Percentiles rank a stretch among this genome's conserved stretches.
phyloP scores from a whole-genome alignment of 768 basidiomycete genomes.

The Xerocomus spinulosus region DNA sequence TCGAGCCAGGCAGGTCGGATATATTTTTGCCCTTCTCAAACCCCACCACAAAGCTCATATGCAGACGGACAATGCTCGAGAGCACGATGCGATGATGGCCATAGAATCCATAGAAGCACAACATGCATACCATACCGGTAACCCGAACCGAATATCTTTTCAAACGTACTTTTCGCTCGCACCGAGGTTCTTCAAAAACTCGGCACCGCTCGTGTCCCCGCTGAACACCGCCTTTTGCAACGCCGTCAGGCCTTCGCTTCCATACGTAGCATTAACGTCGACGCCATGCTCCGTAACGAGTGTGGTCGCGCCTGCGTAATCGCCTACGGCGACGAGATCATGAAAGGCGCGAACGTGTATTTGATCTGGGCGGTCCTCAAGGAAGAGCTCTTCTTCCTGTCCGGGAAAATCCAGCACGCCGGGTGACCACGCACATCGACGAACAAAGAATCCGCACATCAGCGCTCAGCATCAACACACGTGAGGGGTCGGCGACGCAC shows the following conservation, averaged over 20 bases:
- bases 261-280: constrained; percentile 21
- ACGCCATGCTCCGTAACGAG: constrained; percentile 18
- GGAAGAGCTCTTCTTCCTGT: constrained; percentile 23
- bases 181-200: constrained; percentile 19
- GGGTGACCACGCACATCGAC: no score
- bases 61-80: no score
- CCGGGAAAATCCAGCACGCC: not conserved
- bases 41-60: no score
- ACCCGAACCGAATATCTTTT: not conserved
- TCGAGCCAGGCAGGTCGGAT: constrained; percentile 40
- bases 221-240: constrained; percentile 21
- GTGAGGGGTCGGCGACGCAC: constrained; percentile 13
- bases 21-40: not conserved
- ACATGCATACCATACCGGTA: not conserved
- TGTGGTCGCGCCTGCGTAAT: constrained; percentile 14
- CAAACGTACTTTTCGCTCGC: constrained; percentile 12
- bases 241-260: constrained; percentile 16
- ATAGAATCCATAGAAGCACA: not conserved
- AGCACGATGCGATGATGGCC: not conserved
- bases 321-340: constrained; percentile 20
- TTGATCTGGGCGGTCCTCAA: constrained; percentile 17
- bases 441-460: no score
- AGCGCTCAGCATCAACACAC: not conserved
- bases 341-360: constrained; percentile 22
- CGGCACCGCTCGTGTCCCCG: constrained; percentile 16